A percentile compares a stretch with the other conserved stretches of the same genome.
phyloP scores from a whole-genome alignment of 495 filamentous ascomycete genomes.

The Podospora tetraspora region DNA sequence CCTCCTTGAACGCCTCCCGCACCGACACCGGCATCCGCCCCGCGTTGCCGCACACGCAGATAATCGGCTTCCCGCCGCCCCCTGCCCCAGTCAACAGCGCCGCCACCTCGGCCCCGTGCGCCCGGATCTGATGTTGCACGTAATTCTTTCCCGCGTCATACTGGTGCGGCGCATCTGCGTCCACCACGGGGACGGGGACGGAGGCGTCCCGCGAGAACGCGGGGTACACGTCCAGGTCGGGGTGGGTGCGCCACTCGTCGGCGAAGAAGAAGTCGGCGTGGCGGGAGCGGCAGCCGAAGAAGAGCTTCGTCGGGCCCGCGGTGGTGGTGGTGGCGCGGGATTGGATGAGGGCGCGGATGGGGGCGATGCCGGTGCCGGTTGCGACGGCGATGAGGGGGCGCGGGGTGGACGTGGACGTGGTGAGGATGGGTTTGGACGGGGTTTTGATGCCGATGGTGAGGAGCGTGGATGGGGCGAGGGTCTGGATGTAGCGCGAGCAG shows the following conservation, averaged over 20 bases:
- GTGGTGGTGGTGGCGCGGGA: conserved; percentile 43
- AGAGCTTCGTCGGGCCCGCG: conserved; percentile 43
- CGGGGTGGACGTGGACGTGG: neutral
- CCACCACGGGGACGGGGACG: conserved; percentile 29
- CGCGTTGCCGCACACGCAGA: conserved; percentile 76
- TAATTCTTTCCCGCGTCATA: conserved; percentile 62
- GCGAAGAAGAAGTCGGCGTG: conserved; percentile 73
- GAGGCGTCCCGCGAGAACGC: conserved; percentile 67
- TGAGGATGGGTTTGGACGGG: conserved; percentile 13
- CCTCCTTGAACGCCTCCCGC: conserved; percentile 70
- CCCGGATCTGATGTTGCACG: conserved; percentile 76
- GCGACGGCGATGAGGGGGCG: conserved; percentile 73
- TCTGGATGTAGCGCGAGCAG: conserved; percentile 78
- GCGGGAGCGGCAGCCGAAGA: conserved; percentile 77
- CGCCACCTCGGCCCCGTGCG: conserved; percentile 54
- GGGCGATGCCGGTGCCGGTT: conserved; percentile 87
- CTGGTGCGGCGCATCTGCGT: neutral
- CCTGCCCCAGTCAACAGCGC: conserved; percentile 38
- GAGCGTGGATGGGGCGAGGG: conserved; percentile 51
- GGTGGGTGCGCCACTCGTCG: conserved; percentile 49
- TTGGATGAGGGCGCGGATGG: conserved; percentile 73
- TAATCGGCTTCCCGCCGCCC: conserved; percentile 18
- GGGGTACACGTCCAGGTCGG: conserved; percentile 52
- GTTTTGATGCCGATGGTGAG: conserved; percentile 52
- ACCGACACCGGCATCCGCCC: conserved; percentile 88